These are phyloP conservation scores for Apiospora arundinis DNA, from an alignment of 2,329 filamentous ascomycete species.

Conservation along the genomic window DNA sequence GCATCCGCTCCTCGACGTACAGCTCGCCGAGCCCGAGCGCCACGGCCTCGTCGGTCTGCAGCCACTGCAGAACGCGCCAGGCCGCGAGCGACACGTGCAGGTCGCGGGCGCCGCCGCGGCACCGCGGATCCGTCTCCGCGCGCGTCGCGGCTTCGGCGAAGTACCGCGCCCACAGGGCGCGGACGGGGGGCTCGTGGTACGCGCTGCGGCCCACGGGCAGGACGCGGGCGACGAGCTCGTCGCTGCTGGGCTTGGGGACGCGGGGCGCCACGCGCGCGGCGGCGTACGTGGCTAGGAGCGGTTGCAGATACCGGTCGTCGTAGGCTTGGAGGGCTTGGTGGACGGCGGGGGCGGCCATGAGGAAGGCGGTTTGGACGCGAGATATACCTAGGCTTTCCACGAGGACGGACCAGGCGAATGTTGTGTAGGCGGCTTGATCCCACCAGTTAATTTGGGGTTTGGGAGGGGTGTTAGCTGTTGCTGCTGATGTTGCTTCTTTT, in stretches of 20 bases:
- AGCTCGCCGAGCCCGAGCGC: not conserved
- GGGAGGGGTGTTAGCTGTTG: not conserved
- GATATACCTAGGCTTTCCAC: not conserved
- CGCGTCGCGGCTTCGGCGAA: not conserved
- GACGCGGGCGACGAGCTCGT: not conserved
- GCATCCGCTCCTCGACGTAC: not conserved
- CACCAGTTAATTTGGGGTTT: not conserved
- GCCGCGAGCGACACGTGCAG: not conserved
- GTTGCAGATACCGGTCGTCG: not conserved
- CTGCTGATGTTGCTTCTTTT: too few relatives aligned
- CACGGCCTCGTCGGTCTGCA: not conserved
- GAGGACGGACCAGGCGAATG: not conserved
- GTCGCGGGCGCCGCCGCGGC: not conserved
- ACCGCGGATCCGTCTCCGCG: not conserved
- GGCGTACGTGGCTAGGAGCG: not conserved
- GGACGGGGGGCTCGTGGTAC: not conserved
- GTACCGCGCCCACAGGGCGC: not conserved
- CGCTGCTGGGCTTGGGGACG: not conserved
- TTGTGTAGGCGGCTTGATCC: not conserved
- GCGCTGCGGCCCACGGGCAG: not conserved
- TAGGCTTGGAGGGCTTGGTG: not conserved
- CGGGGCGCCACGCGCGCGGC: too few relatives aligned
- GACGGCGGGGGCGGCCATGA: not conserved
- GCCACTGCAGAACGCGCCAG: slow-evolving; percentile 1
- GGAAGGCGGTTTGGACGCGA: not conserved